phyloP scores from a whole-genome alignment of 1,284 basidiomycete genomes.

The Ganoderma sp. region DNA sequence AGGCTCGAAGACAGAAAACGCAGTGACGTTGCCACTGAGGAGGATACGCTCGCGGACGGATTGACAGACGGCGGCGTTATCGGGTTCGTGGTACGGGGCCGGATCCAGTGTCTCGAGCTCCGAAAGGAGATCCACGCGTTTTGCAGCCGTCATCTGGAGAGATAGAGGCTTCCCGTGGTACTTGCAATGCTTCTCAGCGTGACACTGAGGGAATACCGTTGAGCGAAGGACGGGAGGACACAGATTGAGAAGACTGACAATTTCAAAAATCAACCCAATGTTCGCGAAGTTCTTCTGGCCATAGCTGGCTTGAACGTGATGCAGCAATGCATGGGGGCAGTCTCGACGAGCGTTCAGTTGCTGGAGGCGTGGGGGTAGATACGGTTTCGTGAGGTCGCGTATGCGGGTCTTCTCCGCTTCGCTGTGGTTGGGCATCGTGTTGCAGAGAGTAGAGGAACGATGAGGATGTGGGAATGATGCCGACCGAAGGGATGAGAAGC shows the following conservation, averaged over 20 bases:
- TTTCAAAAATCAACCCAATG: background rate
- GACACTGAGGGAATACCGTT: background rate
- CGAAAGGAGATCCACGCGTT: background rate
- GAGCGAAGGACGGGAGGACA: too few relatives aligned
- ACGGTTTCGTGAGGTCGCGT: background rate
- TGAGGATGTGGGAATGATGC: background rate
- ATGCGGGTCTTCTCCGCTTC: background rate
- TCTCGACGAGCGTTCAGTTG: background rate
- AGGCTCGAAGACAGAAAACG: background rate
- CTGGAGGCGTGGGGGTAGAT: background rate
- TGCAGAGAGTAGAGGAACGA: too few relatives aligned
- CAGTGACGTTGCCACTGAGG: background rate
- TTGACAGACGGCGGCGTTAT: background rate
- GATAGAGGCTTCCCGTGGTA: background rate
- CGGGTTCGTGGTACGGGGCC: background rate
- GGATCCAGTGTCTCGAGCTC: background rate
- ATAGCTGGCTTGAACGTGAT: background rate
- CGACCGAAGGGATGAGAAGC: fast-evolving
- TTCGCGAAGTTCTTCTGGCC: background rate
- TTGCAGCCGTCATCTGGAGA: background rate
- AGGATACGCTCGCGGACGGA: background rate
- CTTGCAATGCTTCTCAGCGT: background rate
- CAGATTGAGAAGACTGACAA: background rate
- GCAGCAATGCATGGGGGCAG: background rate
- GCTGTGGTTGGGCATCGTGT: background rate